Percentiles rank a stretch among this genome's conserved stretches.
These are phyloP conservation scores for Backusella circina DNA, from an alignment of 192 early-diverging fungal genomes.

Conservation along the genomic window DNA sequence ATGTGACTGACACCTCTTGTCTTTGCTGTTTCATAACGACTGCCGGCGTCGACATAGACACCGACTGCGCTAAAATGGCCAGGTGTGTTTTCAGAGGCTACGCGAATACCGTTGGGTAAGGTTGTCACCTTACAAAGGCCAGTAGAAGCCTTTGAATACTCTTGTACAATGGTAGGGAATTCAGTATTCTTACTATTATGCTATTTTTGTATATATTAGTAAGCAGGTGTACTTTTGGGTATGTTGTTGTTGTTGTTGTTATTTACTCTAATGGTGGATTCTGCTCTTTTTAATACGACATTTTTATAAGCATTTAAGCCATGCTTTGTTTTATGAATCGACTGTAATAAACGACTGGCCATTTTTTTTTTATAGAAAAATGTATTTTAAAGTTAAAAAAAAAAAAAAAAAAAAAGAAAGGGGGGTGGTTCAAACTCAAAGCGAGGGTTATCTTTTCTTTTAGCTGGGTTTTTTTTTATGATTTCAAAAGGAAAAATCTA, in stretches of 20 bases:
- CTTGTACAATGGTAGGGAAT: constrained; percentile 28
- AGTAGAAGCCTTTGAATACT: constrained; percentile 34
- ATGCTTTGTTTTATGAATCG: neutral
- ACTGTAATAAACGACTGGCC: neutral
- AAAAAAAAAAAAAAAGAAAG: neutral
- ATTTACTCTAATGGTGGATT: neutral
- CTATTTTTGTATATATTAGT: neutral
- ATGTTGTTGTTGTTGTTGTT: neutral
- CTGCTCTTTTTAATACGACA: neutral
- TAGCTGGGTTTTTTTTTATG: too few species aligned
- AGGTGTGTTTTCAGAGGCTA: constrained; percentile 75
- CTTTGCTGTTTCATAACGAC: constrained; percentile 71
- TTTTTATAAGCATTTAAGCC: neutral
- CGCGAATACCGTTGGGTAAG: constrained; percentile 85
- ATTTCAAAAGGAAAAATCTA: too few species aligned
- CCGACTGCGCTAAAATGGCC: constrained; percentile 92
- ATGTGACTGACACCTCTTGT: constrained; percentile 80
- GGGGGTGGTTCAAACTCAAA: neutral
- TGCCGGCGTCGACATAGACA: constrained; percentile 88
- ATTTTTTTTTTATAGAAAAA: neutral
- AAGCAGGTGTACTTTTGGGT: neutral
- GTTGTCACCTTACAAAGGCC: constrained; percentile 60
- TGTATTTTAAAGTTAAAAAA: too few species aligned
- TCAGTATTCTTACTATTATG: neutral
- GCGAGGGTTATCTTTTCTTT: too few species aligned